Evolutionary conservation across 2,329 filamentous ascomycete species (phyloP).

Genomic region (Furcasterigmium sp.): DNA sequence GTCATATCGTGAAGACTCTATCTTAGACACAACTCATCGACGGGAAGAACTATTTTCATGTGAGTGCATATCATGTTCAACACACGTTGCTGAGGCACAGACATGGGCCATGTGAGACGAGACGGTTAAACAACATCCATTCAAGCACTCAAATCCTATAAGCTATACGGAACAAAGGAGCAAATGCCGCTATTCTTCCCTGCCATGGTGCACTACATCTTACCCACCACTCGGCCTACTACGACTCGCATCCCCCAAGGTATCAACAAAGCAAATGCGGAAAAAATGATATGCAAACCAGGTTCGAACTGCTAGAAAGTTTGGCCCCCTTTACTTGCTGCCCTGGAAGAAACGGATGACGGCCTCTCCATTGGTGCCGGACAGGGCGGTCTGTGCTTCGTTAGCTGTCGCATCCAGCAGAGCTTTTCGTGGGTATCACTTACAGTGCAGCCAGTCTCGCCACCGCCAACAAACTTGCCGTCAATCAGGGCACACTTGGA

Average conservation of each 20-base stretch:
- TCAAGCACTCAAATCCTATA: not conserved
- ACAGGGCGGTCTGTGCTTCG: constrained; percentile 34
- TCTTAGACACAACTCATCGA: no score
- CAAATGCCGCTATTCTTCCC: not conserved
- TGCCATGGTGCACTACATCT: no score
- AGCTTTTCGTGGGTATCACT: constrained; percentile 29
- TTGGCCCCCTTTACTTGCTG: constrained; percentile 15
- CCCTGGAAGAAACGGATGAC: constrained; percentile 36
- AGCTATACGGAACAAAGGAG: not conserved
- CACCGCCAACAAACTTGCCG: constrained; percentile 55
- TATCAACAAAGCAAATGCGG: constrained; percentile 13
- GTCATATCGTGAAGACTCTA: no score
- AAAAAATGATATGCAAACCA: constrained; percentile 7
- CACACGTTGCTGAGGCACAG: no score
- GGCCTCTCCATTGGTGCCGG: constrained; percentile 30
- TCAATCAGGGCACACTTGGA: constrained; percentile 59
- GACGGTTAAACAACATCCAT: no score
- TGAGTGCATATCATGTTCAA: no score
- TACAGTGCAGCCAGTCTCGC: constrained; percentile 71
- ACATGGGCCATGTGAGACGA: no score
- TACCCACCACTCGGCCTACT: not conserved
- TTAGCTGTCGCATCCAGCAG: not conserved
- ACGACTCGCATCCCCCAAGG: not conserved
- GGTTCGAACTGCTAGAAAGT: constrained; percentile 3
- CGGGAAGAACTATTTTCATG: no score